Evolutionary conservation across 163 green algal genomes (phyloP), one percentile per base, ranked within the genome.

Genomic region (Smithsoniella earleae): DNA sequence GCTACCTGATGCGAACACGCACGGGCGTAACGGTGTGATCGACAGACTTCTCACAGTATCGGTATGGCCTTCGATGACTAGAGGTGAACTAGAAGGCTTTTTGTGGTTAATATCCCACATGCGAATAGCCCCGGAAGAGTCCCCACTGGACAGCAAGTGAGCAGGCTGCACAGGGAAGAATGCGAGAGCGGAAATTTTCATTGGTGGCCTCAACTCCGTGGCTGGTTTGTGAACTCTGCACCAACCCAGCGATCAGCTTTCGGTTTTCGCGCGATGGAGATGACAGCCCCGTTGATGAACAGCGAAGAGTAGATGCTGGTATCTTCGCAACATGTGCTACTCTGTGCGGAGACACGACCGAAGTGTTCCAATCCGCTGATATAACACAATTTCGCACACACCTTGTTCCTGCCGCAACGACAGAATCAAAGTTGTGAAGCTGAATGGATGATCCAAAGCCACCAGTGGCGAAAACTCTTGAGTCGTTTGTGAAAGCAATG

Each of bases 1-100:
- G 33, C 76, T 83, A 74, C 84, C 85, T 37, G 49, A 82, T 16
- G 25, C 58, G 43, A 69, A 69, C 16, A 69, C 25, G 1, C 16
- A 13, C 25, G 58, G 58, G 30, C 25, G 58, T 33, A 38, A 6
- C 58, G 58, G 30, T 30, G 5, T 10, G 58, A 28, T 45, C 5
- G 58, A 69, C n/a, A 69, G n/a, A 6, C 27, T 43, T 16, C 58
- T 25, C 58, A 69, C 58, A 1, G 30, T 30, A 31, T 34, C 34
- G 1, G 58, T 43, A 31, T 69, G 58, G 5, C 58, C 58, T 30
- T 4, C 6, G 58, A 69, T 45, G n/a, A 13, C n/a, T 16, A 33
- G 58, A 18, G 58, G 58, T 36, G 58, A 22, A 16, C 30, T 10
- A 30, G 25, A 5, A 18, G 58, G 16, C 27, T 18, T 30, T 16